phyloP scores from a whole-genome alignment of 2,329 filamentous ascomycete species.

The Paracamarosporium sp. region DNA sequence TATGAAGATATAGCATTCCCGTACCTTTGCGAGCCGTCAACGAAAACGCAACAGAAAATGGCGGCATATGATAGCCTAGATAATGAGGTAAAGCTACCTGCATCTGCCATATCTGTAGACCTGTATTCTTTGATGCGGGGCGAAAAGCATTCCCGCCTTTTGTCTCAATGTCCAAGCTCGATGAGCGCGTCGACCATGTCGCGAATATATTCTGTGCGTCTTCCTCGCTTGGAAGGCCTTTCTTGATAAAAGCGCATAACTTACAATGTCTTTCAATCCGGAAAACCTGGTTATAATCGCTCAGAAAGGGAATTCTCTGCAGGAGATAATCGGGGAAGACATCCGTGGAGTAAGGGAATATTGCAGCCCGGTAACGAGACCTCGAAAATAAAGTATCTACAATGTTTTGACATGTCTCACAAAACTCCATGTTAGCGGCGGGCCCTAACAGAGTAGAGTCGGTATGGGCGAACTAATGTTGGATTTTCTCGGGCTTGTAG shows the following conservation, averaged over 20 bases:
- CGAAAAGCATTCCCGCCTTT: not conserved
- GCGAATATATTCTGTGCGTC: not conserved
- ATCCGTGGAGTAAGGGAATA: too few relatives aligned
- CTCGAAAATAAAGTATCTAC: too few relatives aligned
- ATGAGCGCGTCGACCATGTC: not conserved
- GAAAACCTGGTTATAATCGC: not conserved
- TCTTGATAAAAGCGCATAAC: not conserved
- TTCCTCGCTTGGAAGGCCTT: not conserved
- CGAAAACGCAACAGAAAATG: not conserved
- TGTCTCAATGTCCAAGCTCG: not conserved
- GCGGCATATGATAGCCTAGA: not conserved
- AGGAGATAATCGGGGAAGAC: too few relatives aligned
- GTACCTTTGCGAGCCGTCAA: not conserved
- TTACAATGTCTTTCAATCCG: not conserved
- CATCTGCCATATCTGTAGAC: not conserved
- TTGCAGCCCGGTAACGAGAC: too few relatives aligned
- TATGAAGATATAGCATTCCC: not conserved
- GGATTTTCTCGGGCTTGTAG: too few relatives aligned
- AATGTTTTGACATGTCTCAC: too few relatives aligned
- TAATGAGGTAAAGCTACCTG: not conserved
- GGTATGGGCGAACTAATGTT: too few relatives aligned
- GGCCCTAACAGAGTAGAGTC: too few relatives aligned
- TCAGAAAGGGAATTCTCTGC: too few relatives aligned
- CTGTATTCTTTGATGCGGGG: not conserved
- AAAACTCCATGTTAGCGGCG: too few relatives aligned